Conservation (phyloP, 2,329 filamentous ascomycete species). For the Bisporella sp. region DNA sequence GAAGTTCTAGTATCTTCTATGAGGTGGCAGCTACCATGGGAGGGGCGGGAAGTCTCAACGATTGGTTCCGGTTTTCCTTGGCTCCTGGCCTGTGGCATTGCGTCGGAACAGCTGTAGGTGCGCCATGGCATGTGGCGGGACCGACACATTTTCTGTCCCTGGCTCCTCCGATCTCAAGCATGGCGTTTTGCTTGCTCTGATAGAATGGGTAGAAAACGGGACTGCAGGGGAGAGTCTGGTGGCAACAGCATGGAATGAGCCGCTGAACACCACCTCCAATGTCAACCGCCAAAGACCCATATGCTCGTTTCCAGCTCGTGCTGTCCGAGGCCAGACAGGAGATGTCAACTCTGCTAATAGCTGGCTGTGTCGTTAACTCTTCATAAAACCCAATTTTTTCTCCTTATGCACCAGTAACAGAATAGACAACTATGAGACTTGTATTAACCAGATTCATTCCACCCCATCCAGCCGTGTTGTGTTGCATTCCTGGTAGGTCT, state of each 20-base stretch:
- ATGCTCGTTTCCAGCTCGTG: constrained; percentile 31
- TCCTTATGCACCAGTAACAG: too few relatives aligned
- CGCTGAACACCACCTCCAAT: constrained; percentile 29
- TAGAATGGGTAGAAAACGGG: constrained; percentile 41
- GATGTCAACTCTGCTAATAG: constrained; percentile 6
- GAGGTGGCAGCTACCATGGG: constrained; percentile 35
- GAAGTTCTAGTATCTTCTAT: constrained; percentile 45
- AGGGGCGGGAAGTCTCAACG: too few relatives aligned
- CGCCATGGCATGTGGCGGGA: constrained; percentile 33
- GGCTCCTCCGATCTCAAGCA: constrained; percentile 34
- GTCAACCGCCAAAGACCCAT: constrained; percentile 38
- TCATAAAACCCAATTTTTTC: too few relatives aligned
- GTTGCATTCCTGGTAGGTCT: too few relatives aligned
- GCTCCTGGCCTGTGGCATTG: constrained; percentile 6
- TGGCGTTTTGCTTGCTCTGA: constrained; percentile 42
- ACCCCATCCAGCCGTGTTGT: too few relatives aligned
- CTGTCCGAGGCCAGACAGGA: constrained; percentile 9
- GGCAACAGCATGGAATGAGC: constrained; percentile 32
- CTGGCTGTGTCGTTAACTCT: too few relatives aligned
- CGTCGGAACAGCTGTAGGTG: constrained; percentile 13
- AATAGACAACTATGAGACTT: too few relatives aligned
- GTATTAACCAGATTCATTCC: too few relatives aligned
- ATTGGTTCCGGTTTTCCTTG: constrained; percentile 1
- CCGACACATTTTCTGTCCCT: constrained; percentile 27
- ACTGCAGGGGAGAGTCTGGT: constrained; percentile 26